A percentile compares a stretch with the other conserved stretches of the same genome.
Conservation (phyloP, 148 eudicot genomes). For the Gaultheria prostrata region DNA sequence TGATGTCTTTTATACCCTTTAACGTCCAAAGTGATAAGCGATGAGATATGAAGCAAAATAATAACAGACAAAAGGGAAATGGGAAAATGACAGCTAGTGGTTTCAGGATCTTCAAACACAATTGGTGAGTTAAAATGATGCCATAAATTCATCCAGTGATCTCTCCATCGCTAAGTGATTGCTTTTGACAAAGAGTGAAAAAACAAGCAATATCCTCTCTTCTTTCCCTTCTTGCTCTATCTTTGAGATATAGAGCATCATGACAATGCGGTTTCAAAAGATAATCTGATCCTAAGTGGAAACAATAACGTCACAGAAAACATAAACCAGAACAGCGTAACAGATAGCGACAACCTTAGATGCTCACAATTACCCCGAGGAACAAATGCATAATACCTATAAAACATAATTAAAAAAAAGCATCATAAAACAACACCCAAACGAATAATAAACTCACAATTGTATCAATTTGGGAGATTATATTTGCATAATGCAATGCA, state of each 20-base stretch:
- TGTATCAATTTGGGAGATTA: slow-evolving; percentile 88
- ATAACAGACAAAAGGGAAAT: neutral
- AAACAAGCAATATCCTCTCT: neutral
- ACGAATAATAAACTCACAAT: slow-evolving; percentile 48
- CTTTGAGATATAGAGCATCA: neutral
- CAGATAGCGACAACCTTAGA: neutral
- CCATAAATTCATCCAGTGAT: neutral
- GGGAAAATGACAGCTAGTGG: neutral
- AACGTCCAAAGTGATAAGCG: neutral
- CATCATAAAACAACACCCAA: neutral
- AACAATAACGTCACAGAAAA: neutral
- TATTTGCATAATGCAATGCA: slow-evolving; percentile 94
- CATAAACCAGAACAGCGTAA: neutral
- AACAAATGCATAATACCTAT: neutral
- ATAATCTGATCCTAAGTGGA: neutral
- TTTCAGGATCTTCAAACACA: neutral
- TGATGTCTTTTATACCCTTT: neutral
- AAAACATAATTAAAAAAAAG: neutral
- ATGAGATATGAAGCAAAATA: neutral
- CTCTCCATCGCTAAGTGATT: neutral
- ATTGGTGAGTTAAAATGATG: neutral
- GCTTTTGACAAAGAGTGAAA: neutral
- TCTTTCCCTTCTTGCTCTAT: neutral
- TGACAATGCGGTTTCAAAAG: neutral
- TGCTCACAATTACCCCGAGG: neutral